Evolutionary conservation across 257 asterid species (phyloP).

Genomic region (Nicotiana tomentosiformis): DNA sequence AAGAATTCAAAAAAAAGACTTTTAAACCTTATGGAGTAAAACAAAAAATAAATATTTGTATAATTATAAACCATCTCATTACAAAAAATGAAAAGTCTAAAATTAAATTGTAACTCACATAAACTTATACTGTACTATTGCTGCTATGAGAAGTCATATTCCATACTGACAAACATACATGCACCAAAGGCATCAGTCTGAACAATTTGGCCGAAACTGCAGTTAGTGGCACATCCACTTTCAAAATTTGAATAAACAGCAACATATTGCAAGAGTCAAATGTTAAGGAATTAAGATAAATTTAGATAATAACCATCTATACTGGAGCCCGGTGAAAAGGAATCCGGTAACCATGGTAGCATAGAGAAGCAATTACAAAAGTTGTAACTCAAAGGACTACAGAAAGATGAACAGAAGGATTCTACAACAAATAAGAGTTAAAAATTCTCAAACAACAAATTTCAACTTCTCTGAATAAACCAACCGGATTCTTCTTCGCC

Average conservation of each 20-base stretch:
- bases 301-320: not conserved
- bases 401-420: slow-evolving; percentile 14
- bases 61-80: no score
- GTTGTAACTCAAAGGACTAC: slow-evolving; percentile 16
- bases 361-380: slow-evolving; percentile 30
- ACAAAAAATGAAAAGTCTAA: no score
- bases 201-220: not conserved
- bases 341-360: slow-evolving; percentile 27
- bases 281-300: not conserved
- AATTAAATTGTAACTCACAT: no score
- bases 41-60: no score
- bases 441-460: slow-evolving; percentile 21
- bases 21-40: no score
- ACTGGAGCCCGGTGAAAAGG: slow-evolving; percentile 38
- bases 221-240: not conserved
- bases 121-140: no score
- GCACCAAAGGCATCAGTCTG: not conserved
- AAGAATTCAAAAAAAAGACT: no score
- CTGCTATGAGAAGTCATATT: not conserved
- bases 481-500: slow-evolving; percentile 58
- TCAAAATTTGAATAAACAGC: not conserved
- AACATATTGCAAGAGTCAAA: not conserved
- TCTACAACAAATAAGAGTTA: not conserved
- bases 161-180: not conserved
- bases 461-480: slow-evolving; percentile 23